phyloP scores from a whole-genome alignment of 2,329 filamentous ascomycete genomes.

The Atkinsonella texensis region DNA sequence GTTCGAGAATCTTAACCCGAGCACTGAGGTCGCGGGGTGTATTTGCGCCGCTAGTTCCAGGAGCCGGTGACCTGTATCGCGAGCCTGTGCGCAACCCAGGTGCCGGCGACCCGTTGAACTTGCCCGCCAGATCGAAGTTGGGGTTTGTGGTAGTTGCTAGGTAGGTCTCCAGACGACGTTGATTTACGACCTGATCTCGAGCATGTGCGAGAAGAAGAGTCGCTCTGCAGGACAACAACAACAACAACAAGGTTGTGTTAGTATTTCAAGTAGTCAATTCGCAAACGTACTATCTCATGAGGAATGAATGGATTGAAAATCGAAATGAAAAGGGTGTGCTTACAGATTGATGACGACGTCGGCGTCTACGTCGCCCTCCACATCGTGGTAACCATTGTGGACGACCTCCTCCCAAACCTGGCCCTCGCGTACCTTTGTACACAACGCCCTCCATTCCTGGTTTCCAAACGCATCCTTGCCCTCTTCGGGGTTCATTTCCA shows the following conservation, averaged over 20 bases:
- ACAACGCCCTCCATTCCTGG: slow-evolving; percentile 72
- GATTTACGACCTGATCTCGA: slow-evolving; percentile 69
- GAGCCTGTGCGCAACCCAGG: slow-evolving; percentile 23
- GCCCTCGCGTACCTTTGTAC: slow-evolving; percentile 75
- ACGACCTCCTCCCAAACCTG: slow-evolving; percentile 93
- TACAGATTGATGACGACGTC: slow-evolving; percentile 88
- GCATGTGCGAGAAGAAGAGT: slow-evolving; percentile 88
- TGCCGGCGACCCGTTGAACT: slow-evolving; percentile 38
- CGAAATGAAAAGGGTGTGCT: slow-evolving; percentile 18
- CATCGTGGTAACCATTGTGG: slow-evolving; percentile 72
- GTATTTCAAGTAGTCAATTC: neutral
- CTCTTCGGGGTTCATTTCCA: slow-evolving; percentile 81
- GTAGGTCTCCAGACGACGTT: slow-evolving; percentile 78
- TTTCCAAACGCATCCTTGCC: slow-evolving; percentile 81
- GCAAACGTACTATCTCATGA: neutral
- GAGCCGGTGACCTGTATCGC: slow-evolving; percentile 33
- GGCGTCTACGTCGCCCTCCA: slow-evolving; percentile 82
- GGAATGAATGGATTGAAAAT: neutral
- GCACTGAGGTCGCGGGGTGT: slow-evolving; percentile 76
- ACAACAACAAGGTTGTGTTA: neutral
- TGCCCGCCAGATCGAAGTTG: slow-evolving; percentile 57
- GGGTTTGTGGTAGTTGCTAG: slow-evolving; percentile 66
- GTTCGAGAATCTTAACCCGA: slow-evolving; percentile 81
- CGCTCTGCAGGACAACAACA: slow-evolving; percentile 40
- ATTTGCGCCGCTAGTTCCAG: slow-evolving; percentile 52